Conservation (phyloP, 257 asterid species). For the Eustoma russellianum region DNA sequence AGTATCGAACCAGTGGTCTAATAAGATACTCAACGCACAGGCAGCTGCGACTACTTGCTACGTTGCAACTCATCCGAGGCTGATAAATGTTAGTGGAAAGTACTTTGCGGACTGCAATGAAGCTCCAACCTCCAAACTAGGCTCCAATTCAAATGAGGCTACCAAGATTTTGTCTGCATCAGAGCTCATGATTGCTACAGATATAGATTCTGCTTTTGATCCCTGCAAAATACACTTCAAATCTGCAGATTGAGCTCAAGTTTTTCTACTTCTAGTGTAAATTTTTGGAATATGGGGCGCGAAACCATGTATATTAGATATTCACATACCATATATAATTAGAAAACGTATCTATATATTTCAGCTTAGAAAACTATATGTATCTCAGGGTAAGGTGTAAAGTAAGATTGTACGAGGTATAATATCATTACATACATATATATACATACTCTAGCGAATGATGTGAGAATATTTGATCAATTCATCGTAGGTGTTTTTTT, state of each 20-base stretch:
- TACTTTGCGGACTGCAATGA: constrained; percentile 90
- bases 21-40: constrained; percentile 17
- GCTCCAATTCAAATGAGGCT: constrained; percentile 55
- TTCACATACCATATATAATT: background rate
- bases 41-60: constrained; percentile 97
- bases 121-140: constrained; percentile 55
- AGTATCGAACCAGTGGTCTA: no score
- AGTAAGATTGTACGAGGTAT: no score
- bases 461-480: background rate
- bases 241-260: background rate
- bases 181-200: constrained; percentile 44
- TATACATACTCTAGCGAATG: background rate
- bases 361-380: no score
- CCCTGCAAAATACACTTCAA: background rate
- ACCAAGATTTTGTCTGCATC: constrained; percentile 69
- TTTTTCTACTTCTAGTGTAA: background rate
- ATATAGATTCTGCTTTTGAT: constrained; percentile 14
- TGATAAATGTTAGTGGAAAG: constrained; percentile 53
- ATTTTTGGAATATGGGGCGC: background rate
- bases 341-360: background rate
- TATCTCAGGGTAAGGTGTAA: no score
- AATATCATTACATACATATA: background rate
- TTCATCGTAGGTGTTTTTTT: no score
- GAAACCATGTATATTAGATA: background rate
- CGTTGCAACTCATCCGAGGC: constrained; percentile 65